phyloP scores from a whole-genome alignment of 1,284 basidiomycete genomes.

The Schizophyllum amplum region DNA sequence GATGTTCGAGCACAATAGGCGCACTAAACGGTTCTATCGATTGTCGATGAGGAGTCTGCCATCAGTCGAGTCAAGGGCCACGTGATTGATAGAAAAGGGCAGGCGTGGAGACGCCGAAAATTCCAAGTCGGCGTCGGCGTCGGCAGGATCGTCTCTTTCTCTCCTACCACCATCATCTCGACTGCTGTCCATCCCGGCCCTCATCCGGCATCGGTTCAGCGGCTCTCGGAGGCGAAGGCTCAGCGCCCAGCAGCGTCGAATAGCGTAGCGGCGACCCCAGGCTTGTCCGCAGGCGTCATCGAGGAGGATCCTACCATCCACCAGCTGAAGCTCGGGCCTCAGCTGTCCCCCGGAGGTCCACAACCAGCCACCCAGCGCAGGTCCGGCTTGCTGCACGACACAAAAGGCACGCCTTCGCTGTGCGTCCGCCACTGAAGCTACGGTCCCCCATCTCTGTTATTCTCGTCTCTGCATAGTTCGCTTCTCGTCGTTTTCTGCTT shows the following conservation, averaged over 20 bases:
- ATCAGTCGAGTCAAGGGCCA: neutral
- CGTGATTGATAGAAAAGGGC: neutral
- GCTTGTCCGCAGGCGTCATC: neutral
- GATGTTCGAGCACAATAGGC: neutral
- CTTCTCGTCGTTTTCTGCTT: slow-evolving; percentile 22
- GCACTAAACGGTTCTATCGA: neutral
- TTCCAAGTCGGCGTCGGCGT: neutral
- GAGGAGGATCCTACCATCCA: neutral
- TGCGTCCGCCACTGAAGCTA: slow-evolving; percentile 63
- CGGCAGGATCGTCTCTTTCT: neutral
- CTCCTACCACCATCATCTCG: neutral
- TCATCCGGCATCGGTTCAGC: neutral
- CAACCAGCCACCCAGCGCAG: neutral
- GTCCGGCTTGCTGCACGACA: neutral
- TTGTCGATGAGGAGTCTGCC: neutral
- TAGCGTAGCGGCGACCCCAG: neutral
- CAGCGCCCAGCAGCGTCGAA: neutral
- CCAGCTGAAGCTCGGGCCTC: neutral
- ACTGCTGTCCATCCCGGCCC: neutral
- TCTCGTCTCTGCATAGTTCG: slow-evolving; percentile 16
- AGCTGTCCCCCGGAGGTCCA: neutral
- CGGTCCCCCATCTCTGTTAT: slow-evolving; percentile 17
- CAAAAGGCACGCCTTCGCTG: slow-evolving; percentile 90
- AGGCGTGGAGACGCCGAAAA: neutral
- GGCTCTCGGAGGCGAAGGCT: neutral